Evolutionary conservation across 2,329 filamentous ascomycete genomes (phyloP).

Genomic region (Epichloe sp.): DNA sequence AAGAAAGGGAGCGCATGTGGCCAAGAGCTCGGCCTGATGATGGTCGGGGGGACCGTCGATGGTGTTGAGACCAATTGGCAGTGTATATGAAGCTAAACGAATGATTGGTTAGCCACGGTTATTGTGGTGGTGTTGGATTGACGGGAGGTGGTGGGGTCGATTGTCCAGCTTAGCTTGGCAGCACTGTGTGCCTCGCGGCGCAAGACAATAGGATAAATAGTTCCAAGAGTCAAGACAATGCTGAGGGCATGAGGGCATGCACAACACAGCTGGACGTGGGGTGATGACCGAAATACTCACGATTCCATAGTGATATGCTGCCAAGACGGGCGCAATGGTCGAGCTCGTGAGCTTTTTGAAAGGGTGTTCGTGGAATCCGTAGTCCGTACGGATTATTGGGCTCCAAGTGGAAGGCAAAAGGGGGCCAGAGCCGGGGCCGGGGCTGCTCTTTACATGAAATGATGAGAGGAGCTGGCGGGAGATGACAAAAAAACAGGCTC

Average conservation of each 20-base stretch:
- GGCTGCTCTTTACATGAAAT: background rate
- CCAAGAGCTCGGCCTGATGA: constrained; percentile 23
- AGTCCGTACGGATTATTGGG: background rate
- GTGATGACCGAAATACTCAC: background rate
- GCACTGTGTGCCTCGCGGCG: background rate
- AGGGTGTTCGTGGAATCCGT: background rate
- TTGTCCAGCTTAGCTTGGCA: background rate
- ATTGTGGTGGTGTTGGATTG: constrained; percentile 1
- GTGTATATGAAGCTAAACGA: constrained; percentile 37
- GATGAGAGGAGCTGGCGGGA: background rate
- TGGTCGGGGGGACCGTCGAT: constrained; percentile 13
- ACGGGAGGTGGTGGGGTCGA: background rate
- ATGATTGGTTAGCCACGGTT: constrained; percentile 10
- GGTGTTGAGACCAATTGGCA: constrained; percentile 37
- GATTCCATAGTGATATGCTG: background rate
- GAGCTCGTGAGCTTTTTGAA: background rate
- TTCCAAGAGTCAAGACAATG: background rate
- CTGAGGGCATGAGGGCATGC: background rate
- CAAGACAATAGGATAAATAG: background rate
- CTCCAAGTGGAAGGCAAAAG: background rate
- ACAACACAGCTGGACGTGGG: background rate
- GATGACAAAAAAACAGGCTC: background rate
- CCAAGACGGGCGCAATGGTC: background rate
- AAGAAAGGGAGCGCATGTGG: constrained; percentile 41
- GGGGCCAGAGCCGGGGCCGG: background rate